Percentiles rank a stretch among this genome's conserved stretches.
Evolutionary conservation across 371 early-diverging fungal genomes (phyloP).

Genomic region (Syncephalastrum sp.): DNA sequence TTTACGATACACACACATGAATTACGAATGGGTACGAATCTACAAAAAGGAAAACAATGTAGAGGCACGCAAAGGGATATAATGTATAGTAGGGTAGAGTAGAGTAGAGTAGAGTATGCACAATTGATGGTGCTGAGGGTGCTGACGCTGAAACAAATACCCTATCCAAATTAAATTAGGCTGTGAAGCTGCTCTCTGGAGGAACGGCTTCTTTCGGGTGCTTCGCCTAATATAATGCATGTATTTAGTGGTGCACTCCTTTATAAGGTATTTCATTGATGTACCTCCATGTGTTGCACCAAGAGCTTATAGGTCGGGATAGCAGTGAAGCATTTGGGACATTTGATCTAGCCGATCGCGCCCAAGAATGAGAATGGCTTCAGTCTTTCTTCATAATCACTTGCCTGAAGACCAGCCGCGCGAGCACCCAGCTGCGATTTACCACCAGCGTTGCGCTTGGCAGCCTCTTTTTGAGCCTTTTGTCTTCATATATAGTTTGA

Average conservation of each 20-base stretch:
- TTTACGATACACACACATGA: neutral
- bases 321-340: slow-evolving; percentile 37
- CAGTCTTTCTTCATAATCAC: neutral
- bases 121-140: too few relatives aligned
- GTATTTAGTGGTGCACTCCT: neutral
- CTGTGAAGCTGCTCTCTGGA: slow-evolving; percentile 32
- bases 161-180: neutral
- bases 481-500: slow-evolving; percentile 31
- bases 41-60: neutral
- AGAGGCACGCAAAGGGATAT: neutral
- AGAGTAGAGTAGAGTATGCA: too few relatives aligned
- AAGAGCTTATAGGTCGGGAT: slow-evolving; percentile 59
- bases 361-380: neutral
- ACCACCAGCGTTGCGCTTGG: slow-evolving; percentile 35
- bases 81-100: neutral
- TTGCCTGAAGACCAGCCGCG: slow-evolving; percentile 59
- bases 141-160: neutral
- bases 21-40: neutral
- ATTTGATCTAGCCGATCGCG: slow-evolving; percentile 29
- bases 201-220: slow-evolving; percentile 58
- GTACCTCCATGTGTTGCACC: slow-evolving; percentile 63
- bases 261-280: neutral
- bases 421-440: slow-evolving; percentile 57
- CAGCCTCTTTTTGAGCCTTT: slow-evolving; percentile 59
- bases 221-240: slow-evolving; percentile 40